phyloP scores from a whole-genome alignment of 192 early-diverging fungal species.

The Coemansia sp. region DNA sequence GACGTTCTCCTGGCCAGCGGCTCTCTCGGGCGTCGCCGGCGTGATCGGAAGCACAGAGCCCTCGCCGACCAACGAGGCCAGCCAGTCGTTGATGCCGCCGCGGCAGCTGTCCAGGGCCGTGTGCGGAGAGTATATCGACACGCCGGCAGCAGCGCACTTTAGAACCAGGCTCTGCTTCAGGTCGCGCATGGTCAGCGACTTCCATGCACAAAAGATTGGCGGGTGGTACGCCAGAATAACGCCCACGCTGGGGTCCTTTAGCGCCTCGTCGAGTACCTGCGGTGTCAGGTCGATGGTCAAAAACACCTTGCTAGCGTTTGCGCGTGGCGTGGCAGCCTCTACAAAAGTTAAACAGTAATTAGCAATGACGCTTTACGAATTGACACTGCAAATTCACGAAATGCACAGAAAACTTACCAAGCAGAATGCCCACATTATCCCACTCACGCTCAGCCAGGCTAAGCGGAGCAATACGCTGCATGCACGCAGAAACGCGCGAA shows the following conservation, averaged over 20 bases:
- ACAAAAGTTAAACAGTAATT: constrained; percentile 14
- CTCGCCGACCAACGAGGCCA: constrained; percentile 60
- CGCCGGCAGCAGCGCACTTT: constrained; percentile 76
- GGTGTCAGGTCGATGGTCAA: constrained; percentile 91
- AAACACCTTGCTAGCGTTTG: constrained; percentile 71
- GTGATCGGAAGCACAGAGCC: constrained; percentile 43
- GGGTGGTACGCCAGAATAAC: constrained; percentile 94
- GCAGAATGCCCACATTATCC: constrained; percentile 92
- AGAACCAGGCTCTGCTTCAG: constrained; percentile 80
- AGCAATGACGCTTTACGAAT: not conserved
- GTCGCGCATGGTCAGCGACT: constrained; percentile 72
- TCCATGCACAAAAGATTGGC: constrained; percentile 83
- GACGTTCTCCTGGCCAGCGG: constrained; percentile 40
- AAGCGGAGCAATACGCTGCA: constrained; percentile 85
- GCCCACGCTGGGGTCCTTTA: constrained; percentile 72
- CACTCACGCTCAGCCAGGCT: constrained; percentile 76
- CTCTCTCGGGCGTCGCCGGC: constrained; percentile 21
- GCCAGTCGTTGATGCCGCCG: constrained; percentile 89
- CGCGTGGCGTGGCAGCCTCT: constrained; percentile 81
- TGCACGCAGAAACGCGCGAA: constrained; percentile 53
- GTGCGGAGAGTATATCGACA: constrained; percentile 90
- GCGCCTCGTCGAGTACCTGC: constrained; percentile 71
- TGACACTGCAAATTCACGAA: not conserved
- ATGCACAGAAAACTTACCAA: constrained; percentile 35
- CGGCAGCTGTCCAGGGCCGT: constrained; percentile 81